phyloP scores from a whole-genome alignment of 352 stramenopile species.

The Pythium scleroteichum region DNA sequence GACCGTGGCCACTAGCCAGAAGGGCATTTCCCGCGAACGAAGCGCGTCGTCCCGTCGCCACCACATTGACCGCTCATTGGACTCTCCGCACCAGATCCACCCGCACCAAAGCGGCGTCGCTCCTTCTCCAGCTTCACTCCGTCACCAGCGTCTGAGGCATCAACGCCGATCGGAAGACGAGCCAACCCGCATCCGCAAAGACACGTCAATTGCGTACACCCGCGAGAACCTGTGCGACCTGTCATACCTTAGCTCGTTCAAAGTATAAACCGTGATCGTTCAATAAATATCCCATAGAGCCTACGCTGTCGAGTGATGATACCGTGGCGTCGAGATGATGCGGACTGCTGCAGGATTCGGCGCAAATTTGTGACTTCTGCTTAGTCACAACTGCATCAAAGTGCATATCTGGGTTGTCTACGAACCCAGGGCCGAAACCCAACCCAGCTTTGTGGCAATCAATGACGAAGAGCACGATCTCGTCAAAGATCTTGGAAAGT shows the following conservation, averaged over 20 bases:
- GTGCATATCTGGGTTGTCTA: no score
- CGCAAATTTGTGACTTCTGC: no score
- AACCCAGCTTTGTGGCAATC: no score
- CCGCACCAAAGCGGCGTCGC: not conserved
- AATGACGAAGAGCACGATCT: no score
- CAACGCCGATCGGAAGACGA: slow-evolving; percentile 15
- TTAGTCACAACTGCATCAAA: no score
- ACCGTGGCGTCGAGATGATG: no score
- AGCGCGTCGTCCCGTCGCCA: slow-evolving; percentile 9
- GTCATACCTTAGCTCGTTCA: slow-evolving; percentile 58
- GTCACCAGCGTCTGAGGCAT: not conserved
- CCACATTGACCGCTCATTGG: slow-evolving; percentile 4
- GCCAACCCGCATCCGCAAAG: slow-evolving; percentile 1
- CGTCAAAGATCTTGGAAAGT: no score
- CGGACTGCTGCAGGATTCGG: no score
- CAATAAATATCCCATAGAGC: no score
- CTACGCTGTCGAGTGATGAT: no score
- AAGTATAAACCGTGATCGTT: slow-evolving; percentile 26
- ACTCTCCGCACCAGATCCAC: not conserved
- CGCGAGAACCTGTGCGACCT: slow-evolving; percentile 47
- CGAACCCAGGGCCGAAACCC: no score
- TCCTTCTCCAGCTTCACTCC: not conserved
- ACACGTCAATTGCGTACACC: slow-evolving; percentile 27
- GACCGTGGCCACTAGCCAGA: not conserved
- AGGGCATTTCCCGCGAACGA: not conserved